Conservation (phyloP, 1,284 basidiomycete genomes). For the Cystobasidium pallidum region DNA sequence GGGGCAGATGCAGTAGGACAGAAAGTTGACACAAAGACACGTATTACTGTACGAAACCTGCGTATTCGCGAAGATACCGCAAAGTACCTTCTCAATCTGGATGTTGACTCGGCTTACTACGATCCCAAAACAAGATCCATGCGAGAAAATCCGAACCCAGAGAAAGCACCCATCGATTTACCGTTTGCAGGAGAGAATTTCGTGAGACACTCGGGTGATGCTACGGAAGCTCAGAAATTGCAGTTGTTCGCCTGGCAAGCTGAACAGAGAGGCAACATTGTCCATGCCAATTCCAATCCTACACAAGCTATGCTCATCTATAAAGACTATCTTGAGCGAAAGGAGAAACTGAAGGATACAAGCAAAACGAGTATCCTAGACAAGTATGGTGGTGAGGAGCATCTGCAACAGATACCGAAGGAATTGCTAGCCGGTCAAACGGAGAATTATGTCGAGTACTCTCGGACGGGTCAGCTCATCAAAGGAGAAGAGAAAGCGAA, state of each 20-base stretch:
- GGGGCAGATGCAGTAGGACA: slow-evolving; percentile 96
- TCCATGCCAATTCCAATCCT: slow-evolving; percentile 94
- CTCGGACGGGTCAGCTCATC: slow-evolving; percentile 78
- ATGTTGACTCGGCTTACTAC: slow-evolving; percentile 94
- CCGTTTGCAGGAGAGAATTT: slow-evolving; percentile 97
- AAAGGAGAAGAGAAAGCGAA: slow-evolving; percentile 88
- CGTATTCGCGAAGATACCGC: slow-evolving; percentile 99
- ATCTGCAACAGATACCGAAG: slow-evolving; percentile 81
- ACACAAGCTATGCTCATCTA: slow-evolving; percentile 92
- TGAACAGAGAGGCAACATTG: slow-evolving; percentile 85
- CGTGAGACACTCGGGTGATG: slow-evolving; percentile 82
- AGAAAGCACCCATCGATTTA: slow-evolving; percentile 81
- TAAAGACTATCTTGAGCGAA: slow-evolving; percentile 86
- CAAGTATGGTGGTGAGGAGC: slow-evolving; percentile 92
- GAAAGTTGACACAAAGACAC: slow-evolving; percentile 95
- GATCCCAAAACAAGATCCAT: slow-evolving; percentile 99
- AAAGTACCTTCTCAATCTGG: slow-evolving; percentile 97
- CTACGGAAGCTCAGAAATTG: slow-evolving; percentile 84
- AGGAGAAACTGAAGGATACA: slow-evolving; percentile 83
- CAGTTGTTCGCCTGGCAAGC: slow-evolving; percentile 99
- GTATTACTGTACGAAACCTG: slow-evolving; percentile 96
- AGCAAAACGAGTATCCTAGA: slow-evolving; percentile 83
- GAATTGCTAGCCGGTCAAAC: slow-evolving; percentile 92
- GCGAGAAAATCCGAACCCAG: slow-evolving; percentile 88
- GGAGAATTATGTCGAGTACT: slow-evolving; percentile 97